Base-by-base conservation (phyloP, 371 early-diverging fungal genomes). In the Syncephalastrum sp. region DNA sequence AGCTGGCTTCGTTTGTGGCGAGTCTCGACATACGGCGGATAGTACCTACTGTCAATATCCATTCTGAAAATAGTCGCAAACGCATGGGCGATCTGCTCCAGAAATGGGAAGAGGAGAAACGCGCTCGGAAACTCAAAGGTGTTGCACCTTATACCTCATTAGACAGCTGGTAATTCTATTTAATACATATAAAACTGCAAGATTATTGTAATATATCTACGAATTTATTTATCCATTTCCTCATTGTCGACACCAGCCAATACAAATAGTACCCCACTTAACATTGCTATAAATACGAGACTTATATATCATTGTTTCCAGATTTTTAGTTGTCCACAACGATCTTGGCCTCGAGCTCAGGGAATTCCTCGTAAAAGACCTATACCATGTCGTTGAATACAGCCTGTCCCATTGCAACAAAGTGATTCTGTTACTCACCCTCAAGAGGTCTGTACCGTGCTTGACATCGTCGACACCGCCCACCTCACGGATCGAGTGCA, bases 401-500 rank as follows among this genome's bases (percentile, higher is more conserved):
- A 13, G 4, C 14, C 15, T 47, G 4, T 6, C 45, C 23, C 13
- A 14, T 3, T 19, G n/a, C 4, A 4, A 2, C 12, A 21, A 27
- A 49, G 7, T 1, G 4, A 52, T 5, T 46, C 47, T n/a, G 13
- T 14, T 44, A 47, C 63, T 59, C 80, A 78, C 88, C 61, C 76
- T 68, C 61, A 98, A 94, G 58, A 98, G 74, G 59, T 83, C 72
- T 59, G 95, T 90, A 27, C 94, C 88, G 69, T 88, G 74, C 5
- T 78, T 80, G 38, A 97, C 91, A 71, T 96, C 98, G 50, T 93
- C 89, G 8, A 87, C 82, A 13, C 97, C 98, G 61, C 90, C 88
- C n/a, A 85, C 88, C 74, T 98, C 97, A 56, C 97, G 93, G 74
- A 94, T 91, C 57, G 93, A 92, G 77, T 97, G 98, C 98, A 97